Base-by-base conservation (phyloP, 371 early-diverging fungal species). In the Umbelopsis sp. region DNA sequence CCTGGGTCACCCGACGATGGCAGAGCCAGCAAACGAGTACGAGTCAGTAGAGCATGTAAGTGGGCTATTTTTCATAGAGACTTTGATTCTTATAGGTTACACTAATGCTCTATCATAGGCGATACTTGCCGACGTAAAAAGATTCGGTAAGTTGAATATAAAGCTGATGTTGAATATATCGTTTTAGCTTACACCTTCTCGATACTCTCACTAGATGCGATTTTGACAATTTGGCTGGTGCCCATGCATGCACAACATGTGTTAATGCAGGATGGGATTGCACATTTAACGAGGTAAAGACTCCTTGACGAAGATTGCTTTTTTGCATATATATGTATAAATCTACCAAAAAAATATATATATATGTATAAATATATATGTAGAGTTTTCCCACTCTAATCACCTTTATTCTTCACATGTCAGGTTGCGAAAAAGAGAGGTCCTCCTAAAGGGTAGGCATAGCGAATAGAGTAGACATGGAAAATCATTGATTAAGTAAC, bases 361-460 rank as follows among this genome's bases (percentile, higher is more conserved):
- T n/a, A n/a, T n/a, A n/a, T n/a, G n/a, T n/a, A n/a, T n/a, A n/a
- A n/a, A n/a, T n/a, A 41, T 7, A 7, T 22, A 22, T 22, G 0
- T 22, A 41, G 2, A 7, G 7, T 32, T 18, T 57, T 35, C 10
- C 29, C 14, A 11, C 6, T 18, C 57, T 29, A 57, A 12, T 14
- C 29, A 8, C 4, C 4, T 29, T 29, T 52, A 4, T 24, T 48
- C 44, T 45, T 48, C 48, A 38, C 62, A 57, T 50, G 22, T 69
- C 63, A 82, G 75, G 73, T 72, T 67, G 71, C 78, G 5, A 83
- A 78, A 65, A 83, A 83, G 44, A 74, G 83, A 57, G 83, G 83
- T 25, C 83, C 83, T 9, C 83, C 80, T 18, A 82, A 82, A 74
- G 83, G 83, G 82, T 81, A 81, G 12, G 41, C 7, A 12, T 41